Base-by-base conservation (phyloP, 179 eudicot genomes). In the Heliamphora pulchella region DNA sequence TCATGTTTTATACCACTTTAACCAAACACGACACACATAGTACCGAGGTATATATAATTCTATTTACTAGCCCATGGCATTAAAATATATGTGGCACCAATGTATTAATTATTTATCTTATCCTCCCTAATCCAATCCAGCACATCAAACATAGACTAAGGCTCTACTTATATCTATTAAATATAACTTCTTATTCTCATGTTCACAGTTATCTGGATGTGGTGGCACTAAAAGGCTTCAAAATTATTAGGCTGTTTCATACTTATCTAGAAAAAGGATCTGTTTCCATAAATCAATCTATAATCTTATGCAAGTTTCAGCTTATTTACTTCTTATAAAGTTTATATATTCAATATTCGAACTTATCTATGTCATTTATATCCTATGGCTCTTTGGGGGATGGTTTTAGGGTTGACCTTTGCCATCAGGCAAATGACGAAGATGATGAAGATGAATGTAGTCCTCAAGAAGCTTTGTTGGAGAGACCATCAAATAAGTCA, bases 401-500 rank as follows among this genome's bases (percentile, higher is more conserved):
- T 78, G 80, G 43, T 84, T 83, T 80, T 86, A 95, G 98, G 98
- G 90, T 93, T 79, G 97, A 93, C 87, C 90, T 93, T 81, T 95
- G 98, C 88, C 97, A 95, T 87, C 98, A 93, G 87, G 80, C 89
- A 82, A 90, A 91, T 85, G 94, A 94, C 61, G 93, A 93, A 66
- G 98, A 95, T 55, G 98, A 94, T n/a, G 97, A 94, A 43, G 93
- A 89, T 53, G 92, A 83, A 61, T 83, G 82, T 82, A 87, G 89
- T 82, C 83, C 91, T 78, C 90, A 59, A 73, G 91, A 90, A 84
- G 79, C 87, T 79, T 84, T 95, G 84, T 80, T 95, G 81, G 93
- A 88, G 76, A 88, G 87, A 84, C 74, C 71, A 69, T 66, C 74
- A 53, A 87, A 81, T 77, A 87, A 87, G 78, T 75, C 90, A 69